A percentile compares a stretch with the other conserved stretches of the same genome.
phyloP scores from a whole-genome alignment of 257 asterid genomes.

The Orobanche coerulescens region DNA sequence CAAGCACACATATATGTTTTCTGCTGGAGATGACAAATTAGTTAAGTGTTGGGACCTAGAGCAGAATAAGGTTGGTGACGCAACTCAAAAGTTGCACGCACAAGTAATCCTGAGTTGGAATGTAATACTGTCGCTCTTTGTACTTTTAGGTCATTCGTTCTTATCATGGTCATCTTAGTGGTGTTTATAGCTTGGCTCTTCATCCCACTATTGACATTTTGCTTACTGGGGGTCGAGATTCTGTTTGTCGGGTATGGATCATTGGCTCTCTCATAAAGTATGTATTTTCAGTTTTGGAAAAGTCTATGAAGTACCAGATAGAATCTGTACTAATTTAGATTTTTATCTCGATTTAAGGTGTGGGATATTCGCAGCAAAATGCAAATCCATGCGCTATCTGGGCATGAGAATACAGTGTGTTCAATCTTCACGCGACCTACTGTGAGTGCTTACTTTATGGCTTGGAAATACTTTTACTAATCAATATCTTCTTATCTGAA shows the following conservation, averaged over 20 bases:
- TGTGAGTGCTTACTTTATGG: constrained; percentile 36
- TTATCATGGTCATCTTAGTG: constrained; percentile 97
- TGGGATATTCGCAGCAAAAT: constrained; percentile 97
- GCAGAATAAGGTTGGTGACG: constrained; percentile 77
- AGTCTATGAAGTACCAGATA: constrained; percentile 13
- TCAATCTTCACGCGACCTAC: constrained; percentile 85
- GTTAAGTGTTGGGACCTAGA: constrained; percentile 99
- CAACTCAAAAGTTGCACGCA: constrained; percentile 6
- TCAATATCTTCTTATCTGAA: not conserved
- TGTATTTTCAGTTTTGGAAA: not conserved
- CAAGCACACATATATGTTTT: constrained; percentile 93
- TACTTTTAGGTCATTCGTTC: constrained; percentile 75
- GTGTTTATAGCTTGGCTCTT: constrained; percentile 89
- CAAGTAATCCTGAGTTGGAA: constrained; percentile 5
- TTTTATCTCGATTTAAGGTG: constrained; percentile 36
- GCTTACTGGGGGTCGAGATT: constrained; percentile 96
- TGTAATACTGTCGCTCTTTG: not conserved
- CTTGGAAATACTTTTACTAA: not conserved
- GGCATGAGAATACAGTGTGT: constrained; percentile 96
- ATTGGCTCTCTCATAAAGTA: not conserved
- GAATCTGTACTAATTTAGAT: constrained; percentile 15
- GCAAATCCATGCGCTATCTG: constrained; percentile 84
- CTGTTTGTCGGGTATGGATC: constrained; percentile 69
- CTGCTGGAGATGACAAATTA: constrained; percentile 96
- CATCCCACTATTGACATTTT: constrained; percentile 91